Conservation (phyloP, 495 filamentous ascomycete genomes). For the Haplographium delicatum region DNA sequence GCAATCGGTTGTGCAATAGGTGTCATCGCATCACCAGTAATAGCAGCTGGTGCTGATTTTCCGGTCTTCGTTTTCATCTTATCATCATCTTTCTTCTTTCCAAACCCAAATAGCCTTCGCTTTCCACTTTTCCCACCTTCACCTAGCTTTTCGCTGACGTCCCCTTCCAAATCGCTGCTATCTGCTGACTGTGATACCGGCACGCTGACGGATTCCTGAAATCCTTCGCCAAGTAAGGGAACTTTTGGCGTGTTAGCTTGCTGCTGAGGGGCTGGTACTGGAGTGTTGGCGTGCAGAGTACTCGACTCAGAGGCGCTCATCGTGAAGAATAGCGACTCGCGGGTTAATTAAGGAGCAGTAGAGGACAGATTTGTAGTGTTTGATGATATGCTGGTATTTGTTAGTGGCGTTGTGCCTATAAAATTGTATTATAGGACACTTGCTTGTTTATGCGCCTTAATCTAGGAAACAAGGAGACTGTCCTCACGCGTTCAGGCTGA, state of each 20-base stretch:
- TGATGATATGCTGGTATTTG: conserved; percentile 12
- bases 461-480: conserved; percentile 1
- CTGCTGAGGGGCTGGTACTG: conserved; percentile 12
- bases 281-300: conserved; percentile 18
- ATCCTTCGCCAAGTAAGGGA: conserved; percentile 29
- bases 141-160: conserved; percentile 1
- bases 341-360: too few species aligned
- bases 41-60: conserved; percentile 10
- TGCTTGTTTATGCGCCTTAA: conserved; percentile 8
- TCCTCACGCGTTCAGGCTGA: conserved; percentile 17
- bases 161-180: conserved; percentile 20
- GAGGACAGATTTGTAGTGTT: too few species aligned
- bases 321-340: conserved; percentile 5
- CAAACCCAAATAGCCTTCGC: conserved; percentile 54
- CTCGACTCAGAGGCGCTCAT: conserved; percentile 24
- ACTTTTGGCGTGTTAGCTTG: conserved; percentile 9
- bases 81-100: conserved; percentile 58
- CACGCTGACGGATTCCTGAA: conserved; percentile 22
- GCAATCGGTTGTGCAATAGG: conserved; percentile 20
- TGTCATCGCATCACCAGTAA: conserved; percentile 5
- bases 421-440: conserved; percentile 1
- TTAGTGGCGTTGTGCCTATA: conserved; percentile 18
- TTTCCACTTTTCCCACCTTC: conserved; percentile 39
- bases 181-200: conserved; percentile 19
- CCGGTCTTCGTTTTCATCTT: conserved; percentile 32